phyloP scores from a whole-genome alignment of 192 early-diverging fungal genomes.

The Cladochytrium replicatum region DNA sequence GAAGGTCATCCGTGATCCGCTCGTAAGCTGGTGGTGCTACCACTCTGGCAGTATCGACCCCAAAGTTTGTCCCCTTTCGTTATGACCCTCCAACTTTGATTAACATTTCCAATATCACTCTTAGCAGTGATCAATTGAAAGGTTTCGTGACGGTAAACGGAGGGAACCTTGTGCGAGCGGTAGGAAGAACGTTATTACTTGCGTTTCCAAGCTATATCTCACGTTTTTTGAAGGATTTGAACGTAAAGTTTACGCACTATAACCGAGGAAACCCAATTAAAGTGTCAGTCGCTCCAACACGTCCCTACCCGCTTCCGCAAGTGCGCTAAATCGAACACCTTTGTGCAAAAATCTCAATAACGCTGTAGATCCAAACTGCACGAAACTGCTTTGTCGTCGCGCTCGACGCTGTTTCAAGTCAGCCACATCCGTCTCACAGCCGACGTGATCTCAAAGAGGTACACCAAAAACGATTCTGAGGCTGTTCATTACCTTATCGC shows the following conservation, averaged over 20 bases:
- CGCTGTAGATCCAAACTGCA: slow-evolving; percentile 10
- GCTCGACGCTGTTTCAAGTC: slow-evolving; percentile 3
- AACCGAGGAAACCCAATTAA: slow-evolving; percentile 16
- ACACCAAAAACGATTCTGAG: no score
- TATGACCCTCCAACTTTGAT: background rate
- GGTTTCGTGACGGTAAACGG: slow-evolving; percentile 28
- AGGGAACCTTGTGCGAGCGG: slow-evolving; percentile 19
- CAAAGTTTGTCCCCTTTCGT: background rate
- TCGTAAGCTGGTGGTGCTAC: no score
- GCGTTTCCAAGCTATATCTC: background rate
- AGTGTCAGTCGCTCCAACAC: slow-evolving; percentile 12
- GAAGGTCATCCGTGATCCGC: no score
- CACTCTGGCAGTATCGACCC: slow-evolving; percentile 20
- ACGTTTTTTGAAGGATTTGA: slow-evolving; percentile 19
- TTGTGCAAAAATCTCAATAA: background rate
- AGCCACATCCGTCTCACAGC: background rate
- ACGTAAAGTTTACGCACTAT: slow-evolving; percentile 26
- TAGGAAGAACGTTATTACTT: background rate
- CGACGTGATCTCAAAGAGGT: no score
- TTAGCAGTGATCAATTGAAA: slow-evolving; percentile 24
- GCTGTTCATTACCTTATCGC: background rate
- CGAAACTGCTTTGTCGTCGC: slow-evolving; percentile 12
- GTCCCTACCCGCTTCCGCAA: slow-evolving; percentile 9
- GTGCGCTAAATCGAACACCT: background rate
- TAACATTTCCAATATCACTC: background rate